These are phyloP conservation scores for Leccinum insigne DNA, from an alignment of 1,284 basidiomycete genomes.

Conservation along the genomic window DNA sequence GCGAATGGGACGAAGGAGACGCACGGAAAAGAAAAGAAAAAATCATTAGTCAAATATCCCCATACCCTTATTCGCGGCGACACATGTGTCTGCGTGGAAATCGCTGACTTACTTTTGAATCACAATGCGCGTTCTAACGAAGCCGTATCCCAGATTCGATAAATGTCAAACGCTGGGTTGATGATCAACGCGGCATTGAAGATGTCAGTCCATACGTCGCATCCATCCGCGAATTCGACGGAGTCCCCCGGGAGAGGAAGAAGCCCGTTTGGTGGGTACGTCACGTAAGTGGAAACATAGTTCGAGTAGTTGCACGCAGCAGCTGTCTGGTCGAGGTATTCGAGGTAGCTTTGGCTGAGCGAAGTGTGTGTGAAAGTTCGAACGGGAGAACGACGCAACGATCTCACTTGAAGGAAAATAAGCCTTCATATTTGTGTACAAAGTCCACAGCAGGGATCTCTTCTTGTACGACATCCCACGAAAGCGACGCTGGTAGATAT, in stretches of 20 bases:
- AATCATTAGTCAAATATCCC: no score
- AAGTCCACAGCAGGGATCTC: constrained; percentile 20
- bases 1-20: neutral
- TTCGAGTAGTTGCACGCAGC: constrained; percentile 60
- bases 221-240: constrained; percentile 44
- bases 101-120: constrained; percentile 60
- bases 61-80: neutral
- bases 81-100: neutral
- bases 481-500: constrained; percentile 1
- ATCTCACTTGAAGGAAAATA: constrained; percentile 67
- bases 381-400: neutral
- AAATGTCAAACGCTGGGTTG: constrained; percentile 78
- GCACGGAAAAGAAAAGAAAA: neutral
- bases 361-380: neutral
- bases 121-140: constrained; percentile 53
- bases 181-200: constrained; percentile 57
- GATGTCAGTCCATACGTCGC: constrained; percentile 67
- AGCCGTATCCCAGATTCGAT: constrained; percentile 69
- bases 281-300: constrained; percentile 62
- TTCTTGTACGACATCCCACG: neutral
- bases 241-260: constrained; percentile 62
- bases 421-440: constrained; percentile 49
- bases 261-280: constrained; percentile 58
- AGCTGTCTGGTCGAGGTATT: constrained; percentile 53
- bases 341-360: constrained; percentile 65